Evolutionary conservation across 2,329 filamentous ascomycete genomes (phyloP).

Genomic region (Sarocladiaceae sp.): DNA sequence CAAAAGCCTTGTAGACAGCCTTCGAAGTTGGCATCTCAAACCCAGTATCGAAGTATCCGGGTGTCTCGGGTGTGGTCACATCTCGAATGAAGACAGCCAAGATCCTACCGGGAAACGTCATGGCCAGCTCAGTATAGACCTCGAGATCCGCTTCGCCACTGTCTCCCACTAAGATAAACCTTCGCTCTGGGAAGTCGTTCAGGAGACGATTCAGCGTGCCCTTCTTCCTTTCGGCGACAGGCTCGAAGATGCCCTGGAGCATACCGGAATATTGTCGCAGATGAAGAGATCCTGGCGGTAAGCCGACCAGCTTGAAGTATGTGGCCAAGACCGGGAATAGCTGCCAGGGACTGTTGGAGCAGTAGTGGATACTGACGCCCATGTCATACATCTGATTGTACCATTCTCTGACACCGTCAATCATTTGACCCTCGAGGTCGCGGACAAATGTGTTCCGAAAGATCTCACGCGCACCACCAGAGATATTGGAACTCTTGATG

Average conservation of each 20-base stretch:
- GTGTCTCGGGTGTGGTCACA: slow-evolving; percentile 72
- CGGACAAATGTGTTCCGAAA: slow-evolving; percentile 95
- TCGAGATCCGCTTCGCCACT: slow-evolving; percentile 96
- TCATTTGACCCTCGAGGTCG: slow-evolving; percentile 73
- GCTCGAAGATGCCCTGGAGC: slow-evolving; percentile 97
- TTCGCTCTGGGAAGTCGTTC: slow-evolving; percentile 81
- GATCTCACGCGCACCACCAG: slow-evolving; percentile 82
- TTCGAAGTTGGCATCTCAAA: slow-evolving; percentile 27
- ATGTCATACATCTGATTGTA: slow-evolving; percentile 72
- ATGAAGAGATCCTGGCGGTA: slow-evolving; percentile 88
- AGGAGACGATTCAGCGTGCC: slow-evolving; percentile 81
- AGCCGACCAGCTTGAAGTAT: slow-evolving; percentile 74
- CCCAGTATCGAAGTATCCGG: slow-evolving; percentile 72
- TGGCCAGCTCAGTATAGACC: slow-evolving; percentile 90
- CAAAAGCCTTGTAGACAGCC: slow-evolving; percentile 20
- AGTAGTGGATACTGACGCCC: slow-evolving; percentile 90
- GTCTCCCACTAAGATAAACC: slow-evolving; percentile 89
- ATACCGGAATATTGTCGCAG: slow-evolving; percentile 96
- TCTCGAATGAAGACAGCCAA: slow-evolving; percentile 91
- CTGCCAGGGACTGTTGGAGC: slow-evolving; percentile 99
- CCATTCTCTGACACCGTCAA: slow-evolving; percentile 88
- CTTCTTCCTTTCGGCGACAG: slow-evolving; percentile 91
- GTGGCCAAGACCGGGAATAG: slow-evolving; percentile 84
- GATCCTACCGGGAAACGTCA: slow-evolving; percentile 78
- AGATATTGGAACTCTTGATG: slow-evolving; percentile 91